These are phyloP conservation scores for Microbotryomycetes sp. DNA, from an alignment of 1,284 basidiomycete species.

Conservation along the genomic window DNA sequence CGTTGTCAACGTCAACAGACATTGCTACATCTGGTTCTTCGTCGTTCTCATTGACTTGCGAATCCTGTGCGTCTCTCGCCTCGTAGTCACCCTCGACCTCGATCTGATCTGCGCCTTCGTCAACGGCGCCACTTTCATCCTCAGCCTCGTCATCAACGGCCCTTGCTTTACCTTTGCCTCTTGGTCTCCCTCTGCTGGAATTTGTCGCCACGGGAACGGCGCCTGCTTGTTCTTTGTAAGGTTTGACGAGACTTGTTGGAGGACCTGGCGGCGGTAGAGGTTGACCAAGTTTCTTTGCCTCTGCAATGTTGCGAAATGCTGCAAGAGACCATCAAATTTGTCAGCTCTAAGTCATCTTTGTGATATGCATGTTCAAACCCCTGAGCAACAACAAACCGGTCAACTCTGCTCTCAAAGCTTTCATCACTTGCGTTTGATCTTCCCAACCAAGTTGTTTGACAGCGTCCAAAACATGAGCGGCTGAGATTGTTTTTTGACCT, in stretches of 20 bases:
- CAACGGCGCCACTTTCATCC: not conserved
- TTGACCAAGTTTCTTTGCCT: constrained; percentile 9
- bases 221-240: not conserved
- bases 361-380: not conserved
- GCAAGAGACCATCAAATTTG: not conserved
- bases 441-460: constrained; percentile 32
- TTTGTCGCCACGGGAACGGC: not conserved
- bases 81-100: constrained; percentile 38
- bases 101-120: constrained; percentile 29
- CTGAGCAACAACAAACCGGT: constrained; percentile 12
- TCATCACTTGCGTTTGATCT: constrained; percentile 22
- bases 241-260: not conserved
- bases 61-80: constrained; percentile 38
- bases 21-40: constrained; percentile 35
- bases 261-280: not conserved
- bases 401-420: constrained; percentile 23
- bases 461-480: constrained; percentile 32
- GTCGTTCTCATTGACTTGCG: constrained; percentile 38
- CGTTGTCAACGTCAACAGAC: constrained; percentile 35
- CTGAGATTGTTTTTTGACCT: constrained; percentile 33
- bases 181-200: not conserved
- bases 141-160: not conserved
- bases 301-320: constrained; percentile 9
- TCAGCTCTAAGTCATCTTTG: no score
- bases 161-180: not conserved